These are phyloP conservation scores for Penicillium brasilianum DNA, from an alignment of 2,329 filamentous ascomycete genomes.

Conservation along the genomic window DNA sequence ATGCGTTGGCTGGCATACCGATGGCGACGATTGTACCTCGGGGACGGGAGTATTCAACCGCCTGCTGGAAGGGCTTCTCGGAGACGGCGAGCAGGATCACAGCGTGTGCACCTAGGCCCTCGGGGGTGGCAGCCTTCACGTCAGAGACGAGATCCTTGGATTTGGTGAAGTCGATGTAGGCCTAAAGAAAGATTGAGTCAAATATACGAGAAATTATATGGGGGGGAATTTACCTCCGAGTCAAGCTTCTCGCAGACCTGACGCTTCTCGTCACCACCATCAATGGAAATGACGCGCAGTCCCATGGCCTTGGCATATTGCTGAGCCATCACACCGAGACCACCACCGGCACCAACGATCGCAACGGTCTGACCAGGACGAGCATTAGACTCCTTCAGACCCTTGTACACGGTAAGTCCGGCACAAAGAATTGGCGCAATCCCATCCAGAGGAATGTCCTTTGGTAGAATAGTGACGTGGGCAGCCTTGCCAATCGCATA, in stretches of 20 bases:
- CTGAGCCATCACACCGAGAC: constrained; percentile 76
- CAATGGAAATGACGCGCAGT: constrained; percentile 77
- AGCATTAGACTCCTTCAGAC: constrained; percentile 80
- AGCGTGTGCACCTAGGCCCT: constrained; percentile 83
- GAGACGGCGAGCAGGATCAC: constrained; percentile 83
- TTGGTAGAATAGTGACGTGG: constrained; percentile 81
- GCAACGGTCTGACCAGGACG: constrained; percentile 78
- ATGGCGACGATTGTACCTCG: constrained; percentile 86
- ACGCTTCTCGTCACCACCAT: constrained; percentile 80
- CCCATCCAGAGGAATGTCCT: constrained; percentile 75
- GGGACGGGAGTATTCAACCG: constrained; percentile 82
- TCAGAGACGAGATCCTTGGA: constrained; percentile 80
- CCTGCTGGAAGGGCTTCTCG: constrained; percentile 96
- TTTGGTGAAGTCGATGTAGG: constrained; percentile 80
- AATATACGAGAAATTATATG: too few relatives aligned
- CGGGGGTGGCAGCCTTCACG: constrained; percentile 78
- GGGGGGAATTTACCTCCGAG: constrained; percentile 50
- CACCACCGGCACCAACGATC: constrained; percentile 85
- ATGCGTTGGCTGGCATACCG: constrained; percentile 80
- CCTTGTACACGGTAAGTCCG: constrained; percentile 88
- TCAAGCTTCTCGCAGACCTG: constrained; percentile 71
- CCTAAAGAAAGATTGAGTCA: constrained; percentile 29
- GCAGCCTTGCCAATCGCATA: constrained; percentile 86
- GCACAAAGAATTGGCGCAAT: constrained; percentile 82
- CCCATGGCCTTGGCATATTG: constrained; percentile 95